A percentile compares a stretch with the other conserved stretches of the same genome.
Conservation (phyloP, 768 basidiomycete species). For the Suillus americanus region DNA sequence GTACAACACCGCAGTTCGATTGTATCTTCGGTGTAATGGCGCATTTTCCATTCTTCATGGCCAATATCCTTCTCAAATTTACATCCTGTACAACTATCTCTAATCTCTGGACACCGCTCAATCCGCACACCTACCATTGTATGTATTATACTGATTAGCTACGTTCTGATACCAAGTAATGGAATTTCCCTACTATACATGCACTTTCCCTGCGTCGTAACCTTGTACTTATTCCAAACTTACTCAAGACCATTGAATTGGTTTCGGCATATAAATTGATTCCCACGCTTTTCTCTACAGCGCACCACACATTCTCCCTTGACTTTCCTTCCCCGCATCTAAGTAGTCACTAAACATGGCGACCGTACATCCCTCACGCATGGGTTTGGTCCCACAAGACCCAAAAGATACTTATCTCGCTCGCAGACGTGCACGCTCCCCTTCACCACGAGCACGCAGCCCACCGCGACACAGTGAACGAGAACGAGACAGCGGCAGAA, state of each 20-base stretch:
- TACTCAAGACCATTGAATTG: no score
- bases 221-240: no score
- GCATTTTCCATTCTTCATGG: conserved; percentile 1
- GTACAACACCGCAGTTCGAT: neutral
- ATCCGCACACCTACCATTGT: neutral
- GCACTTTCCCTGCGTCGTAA: neutral
- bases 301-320: neutral
- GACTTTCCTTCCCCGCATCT: neutral
- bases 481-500: conserved; percentile 17
- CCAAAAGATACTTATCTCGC: conserved; percentile 17
- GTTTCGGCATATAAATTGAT: neutral
- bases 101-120: neutral
- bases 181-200: neutral
- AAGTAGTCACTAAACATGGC: conserved; percentile 50
- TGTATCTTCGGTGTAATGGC: neutral
- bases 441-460: conserved; percentile 33
- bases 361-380: conserved; percentile 71
- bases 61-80: conserved; percentile 1
- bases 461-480: conserved; percentile 11
- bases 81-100: neutral
- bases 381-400: conserved; percentile 60
- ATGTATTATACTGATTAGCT: neutral
- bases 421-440: conserved; percentile 40
- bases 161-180: neutral
- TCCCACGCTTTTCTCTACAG: conserved; percentile 3